phyloP scores from a whole-genome alignment of 2,329 filamentous ascomycete species.

The Fusarium marasasianum region DNA sequence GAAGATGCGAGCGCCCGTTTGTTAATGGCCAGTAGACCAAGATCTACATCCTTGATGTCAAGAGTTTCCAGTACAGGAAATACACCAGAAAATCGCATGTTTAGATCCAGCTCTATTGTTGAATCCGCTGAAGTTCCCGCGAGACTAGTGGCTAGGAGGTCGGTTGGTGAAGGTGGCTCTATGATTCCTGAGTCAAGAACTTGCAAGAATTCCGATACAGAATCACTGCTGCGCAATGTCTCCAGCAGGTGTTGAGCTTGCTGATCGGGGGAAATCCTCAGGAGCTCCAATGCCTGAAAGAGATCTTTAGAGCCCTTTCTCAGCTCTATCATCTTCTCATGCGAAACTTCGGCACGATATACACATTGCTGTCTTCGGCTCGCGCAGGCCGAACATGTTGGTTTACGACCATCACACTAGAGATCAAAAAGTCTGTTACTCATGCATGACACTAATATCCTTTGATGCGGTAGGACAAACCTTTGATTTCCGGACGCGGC shows the following conservation, averaged over 20 bases:
- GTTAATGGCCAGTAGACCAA: not conserved
- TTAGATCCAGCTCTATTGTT: not conserved
- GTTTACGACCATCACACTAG: conserved; percentile 22
- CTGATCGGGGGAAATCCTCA: not conserved
- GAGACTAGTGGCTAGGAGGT: not conserved
- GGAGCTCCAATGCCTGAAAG: conserved; percentile 1
- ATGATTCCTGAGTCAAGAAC: not conserved
- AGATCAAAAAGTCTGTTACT: not conserved
- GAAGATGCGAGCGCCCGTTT: not conserved
- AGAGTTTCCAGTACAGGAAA: not conserved
- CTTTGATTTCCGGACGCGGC: conserved; percentile 17
- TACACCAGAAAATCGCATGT: not conserved
- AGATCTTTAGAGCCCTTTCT: conserved; percentile 6
- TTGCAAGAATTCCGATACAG: conserved; percentile 8
- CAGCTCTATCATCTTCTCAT: conserved; percentile 13
- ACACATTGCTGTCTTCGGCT: conserved; percentile 15
- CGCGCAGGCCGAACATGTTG: conserved; percentile 15
- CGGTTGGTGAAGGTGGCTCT: not conserved
- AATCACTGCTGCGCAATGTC: not conserved
- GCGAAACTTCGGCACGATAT: conserved; percentile 17
- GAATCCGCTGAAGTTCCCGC: not conserved
- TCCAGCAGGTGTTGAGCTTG: not conserved
- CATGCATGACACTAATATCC: too few relatives aligned
- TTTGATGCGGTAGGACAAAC: not conserved
- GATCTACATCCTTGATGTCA: not conserved